Conservation (phyloP, 306 rosid genomes). For the Medicago arabica region DNA sequence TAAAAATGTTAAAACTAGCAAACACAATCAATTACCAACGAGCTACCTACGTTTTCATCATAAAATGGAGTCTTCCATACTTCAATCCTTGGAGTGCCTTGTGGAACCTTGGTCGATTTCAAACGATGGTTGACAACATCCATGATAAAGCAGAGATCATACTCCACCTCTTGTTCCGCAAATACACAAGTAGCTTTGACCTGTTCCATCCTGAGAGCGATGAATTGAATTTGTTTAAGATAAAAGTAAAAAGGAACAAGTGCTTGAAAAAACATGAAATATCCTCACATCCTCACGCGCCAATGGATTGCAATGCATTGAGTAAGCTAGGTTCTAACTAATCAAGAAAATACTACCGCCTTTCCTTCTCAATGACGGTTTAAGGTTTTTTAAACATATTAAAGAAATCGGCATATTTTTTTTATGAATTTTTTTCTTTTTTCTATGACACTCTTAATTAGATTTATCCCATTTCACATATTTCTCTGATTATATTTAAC, state of each 20-base stretch:
- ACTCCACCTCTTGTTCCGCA: constrained; percentile 85
- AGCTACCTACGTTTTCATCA: constrained; percentile 68
- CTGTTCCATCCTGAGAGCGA: constrained; percentile 64
- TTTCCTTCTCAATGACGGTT: neutral
- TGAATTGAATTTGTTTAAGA: constrained; percentile 58
- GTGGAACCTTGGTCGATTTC: constrained; percentile 41
- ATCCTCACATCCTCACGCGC: constrained; percentile 37
- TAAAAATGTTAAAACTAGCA: neutral
- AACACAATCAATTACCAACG: constrained; percentile 33
- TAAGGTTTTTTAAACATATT: neutral
- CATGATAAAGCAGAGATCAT: constrained; percentile 57
- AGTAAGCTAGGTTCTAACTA: constrained; percentile 19
- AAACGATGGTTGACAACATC: constrained; percentile 51
- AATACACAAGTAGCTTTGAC: constrained; percentile 67
- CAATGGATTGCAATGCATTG: constrained; percentile 21
- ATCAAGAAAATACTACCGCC: constrained; percentile 2
- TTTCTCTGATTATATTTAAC: neutral
- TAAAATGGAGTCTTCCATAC: constrained; percentile 82
- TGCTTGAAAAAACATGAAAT: constrained; percentile 24
- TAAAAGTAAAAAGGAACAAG: constrained; percentile 44
- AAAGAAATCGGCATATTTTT: neutral
- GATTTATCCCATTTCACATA: neutral
- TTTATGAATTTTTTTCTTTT: neutral
- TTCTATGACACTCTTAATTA: neutral
- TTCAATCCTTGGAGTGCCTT: constrained; percentile 52